These are phyloP conservation scores for Nephelium lappaceum DNA, from an alignment of 345 rosid genomes.

Conservation along the genomic window DNA sequence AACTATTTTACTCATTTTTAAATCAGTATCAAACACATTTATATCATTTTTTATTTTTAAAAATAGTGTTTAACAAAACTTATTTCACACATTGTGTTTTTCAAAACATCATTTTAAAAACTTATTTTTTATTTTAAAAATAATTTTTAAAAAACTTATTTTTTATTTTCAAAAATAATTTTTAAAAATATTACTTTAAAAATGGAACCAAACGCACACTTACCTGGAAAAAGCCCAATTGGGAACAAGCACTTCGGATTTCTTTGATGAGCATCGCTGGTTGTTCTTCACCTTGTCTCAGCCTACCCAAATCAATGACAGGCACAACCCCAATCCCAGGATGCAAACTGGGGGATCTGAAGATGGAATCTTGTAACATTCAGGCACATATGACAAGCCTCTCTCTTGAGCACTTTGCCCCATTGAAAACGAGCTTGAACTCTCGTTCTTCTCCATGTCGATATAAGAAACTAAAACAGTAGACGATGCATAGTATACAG, in stretches of 20 bases:
- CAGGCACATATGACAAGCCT: conserved; percentile 39
- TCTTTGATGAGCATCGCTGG: conserved; percentile 43
- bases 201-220: too few species aligned
- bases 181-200: too few species aligned
- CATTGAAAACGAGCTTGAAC: conserved; percentile 35
- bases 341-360: conserved; percentile 24
- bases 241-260: conserved; percentile 44
- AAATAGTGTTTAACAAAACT: too few species aligned
- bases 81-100: too few species aligned
- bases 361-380: conserved; percentile 40
- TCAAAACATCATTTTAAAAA: too few species aligned
- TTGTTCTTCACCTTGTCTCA: conserved; percentile 30
- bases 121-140: too few species aligned
- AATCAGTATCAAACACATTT: too few species aligned
- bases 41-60: too few species aligned
- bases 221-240: conserved; percentile 63
- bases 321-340: conserved; percentile 37
- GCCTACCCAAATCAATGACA: conserved; percentile 46
- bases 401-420: conserved; percentile 57
- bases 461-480: background rate
- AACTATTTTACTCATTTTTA: too few species aligned
- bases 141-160: too few species aligned
- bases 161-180: too few species aligned
- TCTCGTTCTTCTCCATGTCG: conserved; percentile 33
- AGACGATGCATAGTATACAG: background rate